Percentiles rank a stretch among this genome's conserved stretches.
Conservation (phyloP, 345 rosid species). For the Dipteronia sinensis region DNA sequence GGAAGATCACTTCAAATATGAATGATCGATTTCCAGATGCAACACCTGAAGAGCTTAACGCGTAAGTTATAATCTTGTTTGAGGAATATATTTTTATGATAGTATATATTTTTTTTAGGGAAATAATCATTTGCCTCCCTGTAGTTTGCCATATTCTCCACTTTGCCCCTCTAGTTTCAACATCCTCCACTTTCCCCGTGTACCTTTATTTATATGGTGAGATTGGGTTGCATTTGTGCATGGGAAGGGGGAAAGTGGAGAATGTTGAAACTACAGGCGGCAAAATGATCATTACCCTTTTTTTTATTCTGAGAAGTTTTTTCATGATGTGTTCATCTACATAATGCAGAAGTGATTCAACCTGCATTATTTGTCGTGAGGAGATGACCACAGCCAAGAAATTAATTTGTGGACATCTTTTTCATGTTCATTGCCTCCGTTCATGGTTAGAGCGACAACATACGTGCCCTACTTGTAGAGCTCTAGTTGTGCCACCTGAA, state of each 20-base stretch:
- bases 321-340: conserved; percentile 7
- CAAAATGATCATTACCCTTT: no score
- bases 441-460: conserved; percentile 97
- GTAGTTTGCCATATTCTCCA: no score
- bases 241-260: no score
- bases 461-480: conserved; percentile 97
- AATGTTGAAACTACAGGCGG: no score
- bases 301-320: neutral
- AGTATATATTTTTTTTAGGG: no score
- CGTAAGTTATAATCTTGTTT: conserved; percentile 49
- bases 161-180: no score
- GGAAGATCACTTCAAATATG: conserved; percentile 96
- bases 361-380: conserved; percentile 97
- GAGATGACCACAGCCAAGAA: conserved; percentile 97
- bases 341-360: conserved; percentile 75
- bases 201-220: no score
- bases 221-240: no score
- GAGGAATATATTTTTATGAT: neutral
- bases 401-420: conserved; percentile 89
- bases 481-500: conserved; percentile 84
- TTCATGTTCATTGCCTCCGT: conserved; percentile 95
- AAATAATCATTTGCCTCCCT: no score
- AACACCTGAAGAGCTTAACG: conserved; percentile 79
- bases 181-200: no score
- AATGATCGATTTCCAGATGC: conserved; percentile 96